Percentiles rank a stretch among this genome's conserved stretches.
Conservation (phyloP, 1,284 basidiomycete genomes). For the Pseudozyma tsukubaensis region DNA sequence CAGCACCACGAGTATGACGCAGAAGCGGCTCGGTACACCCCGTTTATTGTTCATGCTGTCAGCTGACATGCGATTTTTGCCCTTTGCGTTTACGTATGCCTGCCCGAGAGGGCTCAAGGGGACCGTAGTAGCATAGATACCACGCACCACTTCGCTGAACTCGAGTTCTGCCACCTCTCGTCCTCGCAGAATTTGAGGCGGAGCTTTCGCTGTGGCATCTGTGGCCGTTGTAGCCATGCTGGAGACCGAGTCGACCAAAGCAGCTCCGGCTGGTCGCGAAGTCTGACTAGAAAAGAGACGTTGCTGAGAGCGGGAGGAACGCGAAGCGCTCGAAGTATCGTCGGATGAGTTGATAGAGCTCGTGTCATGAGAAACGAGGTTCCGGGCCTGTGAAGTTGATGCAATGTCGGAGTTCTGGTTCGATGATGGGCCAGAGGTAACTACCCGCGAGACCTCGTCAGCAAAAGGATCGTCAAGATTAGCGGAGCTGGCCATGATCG, state of each 20-base stretch:
- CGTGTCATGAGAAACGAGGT: not conserved
- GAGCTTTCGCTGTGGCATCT: constrained; percentile 22
- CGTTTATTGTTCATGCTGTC: not conserved
- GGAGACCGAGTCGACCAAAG: constrained; percentile 35
- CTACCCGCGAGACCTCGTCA: constrained; percentile 8
- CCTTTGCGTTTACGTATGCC: constrained; percentile 4
- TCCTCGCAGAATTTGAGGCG: constrained; percentile 24
- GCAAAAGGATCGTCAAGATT: constrained; percentile 51
- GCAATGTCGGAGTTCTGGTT: not conserved
- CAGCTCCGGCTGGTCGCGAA: constrained; percentile 5
- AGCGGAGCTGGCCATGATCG: constrained; percentile 51
- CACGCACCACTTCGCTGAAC: constrained; percentile 56
- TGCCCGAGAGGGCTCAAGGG: not conserved
- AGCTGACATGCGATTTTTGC: constrained; percentile 16
- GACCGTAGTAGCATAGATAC: constrained; percentile 48
- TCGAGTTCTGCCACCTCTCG: constrained; percentile 61
- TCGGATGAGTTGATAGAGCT: not conserved
- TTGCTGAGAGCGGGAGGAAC: not conserved
- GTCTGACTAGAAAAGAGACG: constrained; percentile 14
- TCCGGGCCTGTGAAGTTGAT: not conserved
- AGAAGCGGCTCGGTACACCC: not conserved
- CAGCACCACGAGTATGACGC: constrained; percentile 47
- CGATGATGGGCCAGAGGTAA: not conserved
- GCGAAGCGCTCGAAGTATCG: not conserved
- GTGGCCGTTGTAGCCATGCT: constrained; percentile 36